A percentile compares a stretch with the other conserved stretches of the same genome.
These are phyloP conservation scores for Mortierella sp. DNA, from an alignment of 371 early-diverging fungal species.

Conservation along the genomic window DNA sequence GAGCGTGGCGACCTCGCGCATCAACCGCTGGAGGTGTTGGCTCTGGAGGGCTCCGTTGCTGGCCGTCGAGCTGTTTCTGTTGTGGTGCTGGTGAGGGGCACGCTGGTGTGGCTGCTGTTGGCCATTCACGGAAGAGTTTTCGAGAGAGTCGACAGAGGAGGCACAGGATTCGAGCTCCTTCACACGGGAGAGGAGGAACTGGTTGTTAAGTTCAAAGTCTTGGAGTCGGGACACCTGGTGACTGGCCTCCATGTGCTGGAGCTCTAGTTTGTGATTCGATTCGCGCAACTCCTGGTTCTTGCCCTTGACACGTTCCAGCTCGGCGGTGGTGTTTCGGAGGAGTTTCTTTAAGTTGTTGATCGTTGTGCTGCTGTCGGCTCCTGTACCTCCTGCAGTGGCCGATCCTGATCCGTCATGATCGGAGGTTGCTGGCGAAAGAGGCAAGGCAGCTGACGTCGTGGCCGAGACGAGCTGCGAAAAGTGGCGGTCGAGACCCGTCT, in stretches of 20 bases:
- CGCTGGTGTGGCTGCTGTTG: conserved; percentile 4
- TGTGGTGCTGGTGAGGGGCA: conserved; percentile 16
- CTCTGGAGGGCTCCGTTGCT: conserved; percentile 17
- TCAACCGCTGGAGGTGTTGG: conserved; percentile 37
- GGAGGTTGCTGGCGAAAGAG: conserved; percentile 47
- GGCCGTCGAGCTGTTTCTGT: conserved; percentile 13
- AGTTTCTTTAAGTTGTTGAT: conserved; percentile 27
- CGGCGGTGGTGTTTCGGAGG: conserved; percentile 32
- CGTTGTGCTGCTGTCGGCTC: neutral
- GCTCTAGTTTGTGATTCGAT: conserved; percentile 43
- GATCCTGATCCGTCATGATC: conserved; percentile 26
- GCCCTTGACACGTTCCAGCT: conserved; percentile 44
- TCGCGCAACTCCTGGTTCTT: conserved; percentile 52
- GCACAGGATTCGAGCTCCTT: conserved; percentile 51
- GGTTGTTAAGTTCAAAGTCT: conserved; percentile 49
- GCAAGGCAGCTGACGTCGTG: conserved; percentile 30
- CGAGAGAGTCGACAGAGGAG: conserved; percentile 45
- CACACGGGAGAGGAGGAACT: conserved; percentile 43
- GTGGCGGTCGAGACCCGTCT: conserved; percentile 54
- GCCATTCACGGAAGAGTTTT: conserved; percentile 42
- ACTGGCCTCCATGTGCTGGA: conserved; percentile 37
- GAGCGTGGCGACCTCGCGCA: conserved; percentile 37
- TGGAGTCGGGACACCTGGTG: conserved; percentile 47
- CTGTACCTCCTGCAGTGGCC: conserved; percentile 15
- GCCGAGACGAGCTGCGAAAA: conserved; percentile 46